Evolutionary conservation across 768 basidiomycete species (phyloP).

Genomic region (Suillus variegatus): DNA sequence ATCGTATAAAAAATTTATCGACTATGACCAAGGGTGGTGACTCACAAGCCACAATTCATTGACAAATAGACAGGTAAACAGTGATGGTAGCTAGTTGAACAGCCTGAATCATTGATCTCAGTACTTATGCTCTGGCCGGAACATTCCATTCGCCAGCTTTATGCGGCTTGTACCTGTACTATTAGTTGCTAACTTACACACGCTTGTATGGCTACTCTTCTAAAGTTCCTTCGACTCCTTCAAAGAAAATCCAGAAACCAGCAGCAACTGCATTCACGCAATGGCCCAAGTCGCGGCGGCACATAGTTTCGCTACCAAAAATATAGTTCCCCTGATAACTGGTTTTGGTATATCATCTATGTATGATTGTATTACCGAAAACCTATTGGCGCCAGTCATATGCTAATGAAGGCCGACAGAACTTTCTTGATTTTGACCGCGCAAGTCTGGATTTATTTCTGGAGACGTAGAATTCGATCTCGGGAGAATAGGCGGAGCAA

Average conservation of each 20-base stretch:
- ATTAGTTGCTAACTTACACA: not conserved
- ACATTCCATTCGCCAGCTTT: not conserved
- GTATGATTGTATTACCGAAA: not conserved
- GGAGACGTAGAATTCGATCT: not conserved
- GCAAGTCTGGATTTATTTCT: conserved; percentile 2
- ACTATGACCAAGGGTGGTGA: too few relatives aligned
- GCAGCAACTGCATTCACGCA: not conserved
- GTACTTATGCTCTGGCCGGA: not conserved
- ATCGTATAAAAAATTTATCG: too few relatives aligned
- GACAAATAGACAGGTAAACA: too few relatives aligned
- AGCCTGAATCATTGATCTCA: too few relatives aligned
- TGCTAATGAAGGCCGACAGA: not conserved
- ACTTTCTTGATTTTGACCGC: conserved; percentile 2
- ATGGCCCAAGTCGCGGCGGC: not conserved
- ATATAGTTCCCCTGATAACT: not conserved
- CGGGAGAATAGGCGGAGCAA: not conserved
- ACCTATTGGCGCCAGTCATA: not conserved
- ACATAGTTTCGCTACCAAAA: not conserved
- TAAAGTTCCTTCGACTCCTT: not conserved
- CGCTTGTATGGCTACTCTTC: not conserved
- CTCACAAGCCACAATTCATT: too few relatives aligned
- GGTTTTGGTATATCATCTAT: conserved; percentile 3
- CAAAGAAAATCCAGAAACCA: not conserved
- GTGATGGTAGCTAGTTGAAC: too few relatives aligned
- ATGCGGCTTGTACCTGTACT: not conserved